These are phyloP conservation scores for Flueggea neowawraea DNA, from an alignment of 441 rosid species.

Conservation along the genomic window DNA sequence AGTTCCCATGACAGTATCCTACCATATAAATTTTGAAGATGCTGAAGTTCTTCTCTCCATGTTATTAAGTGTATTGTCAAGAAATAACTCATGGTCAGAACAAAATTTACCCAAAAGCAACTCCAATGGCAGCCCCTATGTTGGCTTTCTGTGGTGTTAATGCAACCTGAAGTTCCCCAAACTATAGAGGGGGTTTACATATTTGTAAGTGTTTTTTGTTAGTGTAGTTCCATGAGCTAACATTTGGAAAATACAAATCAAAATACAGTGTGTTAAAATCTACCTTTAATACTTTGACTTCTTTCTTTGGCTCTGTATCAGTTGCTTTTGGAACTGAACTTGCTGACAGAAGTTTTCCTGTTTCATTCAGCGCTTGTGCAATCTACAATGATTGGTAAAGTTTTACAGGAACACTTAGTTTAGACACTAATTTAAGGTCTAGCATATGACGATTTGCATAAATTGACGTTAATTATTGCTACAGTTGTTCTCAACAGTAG, in stretches of 20 bases:
- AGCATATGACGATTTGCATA: too few species aligned
- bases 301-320: conserved; percentile 40
- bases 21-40: conserved; percentile 15
- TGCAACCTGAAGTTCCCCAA: conserved; percentile 91
- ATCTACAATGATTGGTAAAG: conserved; percentile 39
- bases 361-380: conserved; percentile 66
- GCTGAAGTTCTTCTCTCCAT: not conserved
- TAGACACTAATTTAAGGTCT: too few species aligned
- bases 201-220: conserved; percentile 1
- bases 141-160: conserved; percentile 70
- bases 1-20: conserved; percentile 87
- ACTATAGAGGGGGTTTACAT: conserved; percentile 38
- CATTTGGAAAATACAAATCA: not conserved
- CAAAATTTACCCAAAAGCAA: conserved; percentile 64
- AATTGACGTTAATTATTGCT: too few species aligned
- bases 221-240: conserved; percentile 6
- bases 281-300: conserved; percentile 76
- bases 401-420: too few species aligned
- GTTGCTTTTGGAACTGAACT: conserved; percentile 30
- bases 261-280: not conserved
- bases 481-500: too few species aligned
- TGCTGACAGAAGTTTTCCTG: conserved; percentile 63
- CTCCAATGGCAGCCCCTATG: conserved; percentile 65
- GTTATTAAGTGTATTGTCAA: not conserved
- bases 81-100: conserved; percentile 5